phyloP scores from a whole-genome alignment of 768 basidiomycete species.

The Guyanaporus albipodus region DNA sequence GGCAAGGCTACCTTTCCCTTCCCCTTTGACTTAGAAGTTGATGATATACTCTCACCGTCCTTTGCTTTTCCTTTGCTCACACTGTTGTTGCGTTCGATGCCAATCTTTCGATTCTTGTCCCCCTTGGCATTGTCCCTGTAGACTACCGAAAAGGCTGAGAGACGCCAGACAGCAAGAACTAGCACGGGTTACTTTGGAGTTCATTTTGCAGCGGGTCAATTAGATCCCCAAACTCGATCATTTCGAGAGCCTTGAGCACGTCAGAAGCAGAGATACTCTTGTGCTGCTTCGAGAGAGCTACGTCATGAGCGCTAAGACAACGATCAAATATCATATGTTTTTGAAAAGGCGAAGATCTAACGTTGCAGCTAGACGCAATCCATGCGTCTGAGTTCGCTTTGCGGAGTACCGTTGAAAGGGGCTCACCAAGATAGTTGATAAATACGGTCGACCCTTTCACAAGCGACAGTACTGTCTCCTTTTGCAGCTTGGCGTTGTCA shows the following conservation, averaged over 20 bases:
- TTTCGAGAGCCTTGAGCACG: constrained; percentile 81
- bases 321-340: constrained; percentile 5
- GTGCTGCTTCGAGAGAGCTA: constrained; percentile 78
- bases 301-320: constrained; percentile 72
- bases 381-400: constrained; percentile 1
- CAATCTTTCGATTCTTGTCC: constrained; percentile 46
- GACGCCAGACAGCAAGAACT: background rate
- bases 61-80: constrained; percentile 29
- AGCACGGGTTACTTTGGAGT: constrained; percentile 46
- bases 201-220: constrained; percentile 60
- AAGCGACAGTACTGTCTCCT: constrained; percentile 81
- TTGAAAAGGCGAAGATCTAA: constrained; percentile 24
- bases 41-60: constrained; percentile 31
- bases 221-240: constrained; percentile 72
- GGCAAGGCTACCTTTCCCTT: constrained; percentile 30
- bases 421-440: constrained; percentile 86
- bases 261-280: constrained; percentile 89
- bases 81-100: constrained; percentile 23
- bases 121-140: constrained; percentile 62
- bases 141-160: constrained; percentile 37
- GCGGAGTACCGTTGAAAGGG: background rate
- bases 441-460: constrained; percentile 91
- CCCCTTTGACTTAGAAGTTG: constrained; percentile 25
- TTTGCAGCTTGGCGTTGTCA: constrained; percentile 81
- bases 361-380: constrained; percentile 40